Conservation (phyloP, 2,329 filamentous ascomycete species). For the Lomentospora prolificans region DNA sequence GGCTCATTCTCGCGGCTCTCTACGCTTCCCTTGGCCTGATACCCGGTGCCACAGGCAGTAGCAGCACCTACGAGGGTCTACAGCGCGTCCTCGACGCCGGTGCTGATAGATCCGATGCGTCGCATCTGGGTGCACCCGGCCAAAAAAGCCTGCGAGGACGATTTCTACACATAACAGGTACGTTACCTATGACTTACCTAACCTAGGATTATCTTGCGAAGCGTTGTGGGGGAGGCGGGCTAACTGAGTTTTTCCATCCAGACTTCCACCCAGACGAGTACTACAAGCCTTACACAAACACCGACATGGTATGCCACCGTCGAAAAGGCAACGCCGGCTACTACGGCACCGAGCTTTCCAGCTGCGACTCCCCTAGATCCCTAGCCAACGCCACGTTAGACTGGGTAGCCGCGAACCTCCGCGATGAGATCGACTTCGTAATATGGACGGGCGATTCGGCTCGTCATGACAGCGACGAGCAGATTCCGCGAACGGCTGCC, state of each 20-base stretch:
- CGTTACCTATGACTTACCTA: slow-evolving; percentile 16
- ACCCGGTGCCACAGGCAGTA: neutral
- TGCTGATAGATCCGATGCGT: neutral
- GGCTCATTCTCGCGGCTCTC: neutral
- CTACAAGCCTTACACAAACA: slow-evolving; percentile 71
- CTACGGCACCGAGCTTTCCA: slow-evolving; percentile 77
- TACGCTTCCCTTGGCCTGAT: neutral
- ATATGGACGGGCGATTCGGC: slow-evolving; percentile 89
- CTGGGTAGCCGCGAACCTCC: slow-evolving; percentile 74
- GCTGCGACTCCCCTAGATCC: slow-evolving; percentile 75
- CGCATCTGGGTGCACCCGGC: slow-evolving; percentile 10
- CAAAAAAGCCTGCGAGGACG: slow-evolving; percentile 52
- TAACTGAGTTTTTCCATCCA: slow-evolving; percentile 24
- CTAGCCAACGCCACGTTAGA: slow-evolving; percentile 82
- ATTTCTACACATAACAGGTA: slow-evolving; percentile 86
- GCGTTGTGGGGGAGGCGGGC: neutral
- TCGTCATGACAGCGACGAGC: slow-evolving; percentile 79
- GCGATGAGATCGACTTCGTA: slow-evolving; percentile 76
- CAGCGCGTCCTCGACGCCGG: neutral
- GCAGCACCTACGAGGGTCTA: neutral
- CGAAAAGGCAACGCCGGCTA: slow-evolving; percentile 66
- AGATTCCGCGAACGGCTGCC: slow-evolving; percentile 60
- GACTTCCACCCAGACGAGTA: slow-evolving; percentile 88
- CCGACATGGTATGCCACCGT: slow-evolving; percentile 67
- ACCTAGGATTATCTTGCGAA: slow-evolving; percentile 1